phyloP scores from a whole-genome alignment of 331 rosid species.

The Phaseolus coccineus region DNA sequence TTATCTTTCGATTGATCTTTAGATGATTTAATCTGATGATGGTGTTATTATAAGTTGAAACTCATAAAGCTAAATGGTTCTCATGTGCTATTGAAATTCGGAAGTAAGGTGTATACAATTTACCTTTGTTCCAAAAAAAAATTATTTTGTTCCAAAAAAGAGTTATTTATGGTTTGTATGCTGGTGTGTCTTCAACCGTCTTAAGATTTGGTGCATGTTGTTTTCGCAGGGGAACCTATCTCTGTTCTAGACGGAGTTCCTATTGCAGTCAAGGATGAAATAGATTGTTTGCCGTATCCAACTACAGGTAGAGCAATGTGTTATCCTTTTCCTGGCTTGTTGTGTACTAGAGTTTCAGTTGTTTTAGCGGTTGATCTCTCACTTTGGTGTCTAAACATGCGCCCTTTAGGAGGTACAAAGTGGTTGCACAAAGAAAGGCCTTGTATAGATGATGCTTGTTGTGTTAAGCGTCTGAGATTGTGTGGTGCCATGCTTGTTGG shows the following conservation, averaged over 20 bases:
- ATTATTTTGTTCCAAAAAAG: background rate
- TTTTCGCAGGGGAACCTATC: slow-evolving; percentile 67
- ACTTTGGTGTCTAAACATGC: slow-evolving; percentile 19
- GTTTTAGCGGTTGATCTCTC: background rate
- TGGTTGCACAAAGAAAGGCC: slow-evolving; percentile 86
- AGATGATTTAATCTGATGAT: background rate
- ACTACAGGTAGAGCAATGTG: slow-evolving; percentile 71
- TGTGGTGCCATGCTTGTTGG: slow-evolving; percentile 92
- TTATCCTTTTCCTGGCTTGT: background rate
- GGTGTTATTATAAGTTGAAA: slow-evolving; percentile 22
- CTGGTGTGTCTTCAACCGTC: slow-evolving; percentile 14
- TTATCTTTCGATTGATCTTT: slow-evolving; percentile 10
- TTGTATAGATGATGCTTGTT: slow-evolving; percentile 78
- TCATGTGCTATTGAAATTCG: background rate
- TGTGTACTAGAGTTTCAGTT: slow-evolving; percentile 11
- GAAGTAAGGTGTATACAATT: background rate
- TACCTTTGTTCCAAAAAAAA: background rate
- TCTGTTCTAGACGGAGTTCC: slow-evolving; percentile 85
- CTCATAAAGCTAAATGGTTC: background rate
- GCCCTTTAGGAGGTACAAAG: slow-evolving; percentile 77
- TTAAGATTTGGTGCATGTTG: background rate
- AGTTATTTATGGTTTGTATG: background rate
- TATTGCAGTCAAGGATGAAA: slow-evolving; percentile 93
- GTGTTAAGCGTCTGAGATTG: slow-evolving; percentile 71
- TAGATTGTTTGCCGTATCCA: slow-evolving; percentile 91